Evolutionary conservation across 805 yeast genomes (phyloP), one percentile per base, ranked within the genome.

Genomic region (Candida arabinofermentans): DNA sequence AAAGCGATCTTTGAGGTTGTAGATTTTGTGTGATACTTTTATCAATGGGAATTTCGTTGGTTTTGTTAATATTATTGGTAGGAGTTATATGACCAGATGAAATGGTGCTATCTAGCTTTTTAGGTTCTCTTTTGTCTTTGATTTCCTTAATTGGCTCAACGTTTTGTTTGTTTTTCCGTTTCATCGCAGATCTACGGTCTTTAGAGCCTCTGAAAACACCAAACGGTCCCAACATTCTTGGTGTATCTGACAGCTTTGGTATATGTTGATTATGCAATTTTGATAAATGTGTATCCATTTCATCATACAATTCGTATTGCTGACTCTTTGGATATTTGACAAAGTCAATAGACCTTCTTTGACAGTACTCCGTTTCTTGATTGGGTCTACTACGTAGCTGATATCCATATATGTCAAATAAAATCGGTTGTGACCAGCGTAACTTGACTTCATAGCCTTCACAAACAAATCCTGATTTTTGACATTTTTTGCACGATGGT

Each of bases 381-480:
- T 37, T 60, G 39, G 47, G 57, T 24, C 53, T 54, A n/a, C 50
- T 46, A 1, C 66, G 62, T 21, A 69, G 32, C 35, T 66, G 73
- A 22, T 52, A 50, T 0, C 81, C 81, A 42, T 65, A 71, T 32
- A 56, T 59, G 47, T 77, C 76, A 44, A 75, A 78, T 37, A 62
- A 62, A 4, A 76, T 60, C 0, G 86, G 85, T 12, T 62, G 64
- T n/a, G 75, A 71, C 96, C 96, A 89, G 45, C 89, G 67, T 24
- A 89, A 72, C 50, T 83, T 85, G 42, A 89, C 82, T 46, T 79
- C 86, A 55, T 88, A 89, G 0, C 96, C 96, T 23, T 83, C 87
- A 55, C 96, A 89, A 3, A 69, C 66, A 22, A 85, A 58, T 0
- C 83, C 80, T 0, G 86, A 73, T 53, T 79, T 81, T 31, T 68